Base-by-base conservation (phyloP, 2,329 filamentous ascomycete genomes). In the Alternaria ethzedia region DNA sequence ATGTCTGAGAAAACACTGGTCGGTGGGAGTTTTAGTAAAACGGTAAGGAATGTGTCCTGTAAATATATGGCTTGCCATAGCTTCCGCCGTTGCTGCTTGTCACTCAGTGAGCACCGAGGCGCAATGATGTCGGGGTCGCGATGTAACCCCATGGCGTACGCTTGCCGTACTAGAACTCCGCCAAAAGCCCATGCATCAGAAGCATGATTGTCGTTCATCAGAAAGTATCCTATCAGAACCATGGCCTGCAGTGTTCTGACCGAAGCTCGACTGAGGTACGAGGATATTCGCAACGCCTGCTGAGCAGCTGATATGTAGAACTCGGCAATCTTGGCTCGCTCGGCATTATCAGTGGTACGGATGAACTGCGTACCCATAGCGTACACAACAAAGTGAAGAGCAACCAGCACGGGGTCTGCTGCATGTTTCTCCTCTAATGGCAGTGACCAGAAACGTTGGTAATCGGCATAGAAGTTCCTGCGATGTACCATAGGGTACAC, bases 131-230 rank as follows among this genome's bases (percentile, higher is more conserved):
- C 91, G 0, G 92, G 92, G 72, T 94, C 91, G 15, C 92, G 88
- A 75, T 95, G 91, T 12, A 95, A 79, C 0, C 92, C 91, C 89
- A 95, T 91, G 23, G 92, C 92, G 71, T 94, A 94, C 0, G 91
- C 88, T 78, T 95, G 92, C 25, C 91, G 86, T 67, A 93, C 89
- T 21, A 93, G 79, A 25, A 95, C 90, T 6, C 92, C 92, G 0
- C 90, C 90, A 82, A 94, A 95, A 0, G 91, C 90, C 89, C 91
- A 95, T 2, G 91, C 92, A 75, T 95, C 92, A 0, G 90, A 92
- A 5, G 91, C 91, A 71, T 94, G 91, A 71, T 94, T 94, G 78
- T 95, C 91, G 72, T 95, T 95, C 82, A 94, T 94, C 36, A 95
- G 83, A 70, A 95, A 95, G 75, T 94, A 94, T 0, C 89, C 89